phyloP scores from a whole-genome alignment of 2,329 filamentous ascomycete genomes.

The Trichoderma sp. region DNA sequence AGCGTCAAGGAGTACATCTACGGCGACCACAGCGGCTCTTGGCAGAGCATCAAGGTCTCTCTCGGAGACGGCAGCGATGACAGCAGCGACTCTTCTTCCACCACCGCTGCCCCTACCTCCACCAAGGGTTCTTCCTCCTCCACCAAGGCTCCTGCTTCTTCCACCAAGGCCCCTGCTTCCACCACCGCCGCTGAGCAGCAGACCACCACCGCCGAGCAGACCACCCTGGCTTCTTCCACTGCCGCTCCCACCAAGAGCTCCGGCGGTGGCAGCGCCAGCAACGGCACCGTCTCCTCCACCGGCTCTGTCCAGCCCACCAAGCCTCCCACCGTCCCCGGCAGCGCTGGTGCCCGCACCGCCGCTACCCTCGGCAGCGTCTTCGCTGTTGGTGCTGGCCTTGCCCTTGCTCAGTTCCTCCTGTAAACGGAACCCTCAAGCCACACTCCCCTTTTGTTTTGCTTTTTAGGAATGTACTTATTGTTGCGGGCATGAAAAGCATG shows the following conservation, averaged over 20 bases:
- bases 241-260: constrained; percentile 21
- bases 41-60: constrained; percentile 51
- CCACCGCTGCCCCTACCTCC: constrained; percentile 13
- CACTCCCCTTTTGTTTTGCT: constrained; percentile 16
- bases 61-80: constrained; percentile 35
- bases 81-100: constrained; percentile 15
- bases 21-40: constrained; percentile 48
- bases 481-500: constrained; percentile 28
- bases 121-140: constrained; percentile 19
- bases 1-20: constrained; percentile 54
- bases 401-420: constrained; percentile 34
- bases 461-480: constrained; percentile 28
- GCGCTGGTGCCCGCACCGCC: constrained; percentile 29
- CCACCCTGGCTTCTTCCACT: constrained; percentile 26
- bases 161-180: constrained; percentile 21
- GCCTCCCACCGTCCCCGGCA: constrained; percentile 27
- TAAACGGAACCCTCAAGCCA: constrained; percentile 22
- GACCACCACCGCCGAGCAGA: constrained; percentile 19
- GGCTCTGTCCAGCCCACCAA: constrained; percentile 17
- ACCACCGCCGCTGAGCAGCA: constrained; percentile 12
- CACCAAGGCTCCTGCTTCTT: constrained; percentile 18
- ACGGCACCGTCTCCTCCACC: constrained; percentile 19
- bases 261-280: constrained; percentile 19
- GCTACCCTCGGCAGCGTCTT: constrained; percentile 28
- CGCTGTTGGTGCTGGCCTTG: constrained; percentile 30